Percentiles rank a stretch among this genome's conserved stretches.
Conservation (phyloP, 352 stramenopile genomes). For the Phytophthora tubulina region DNA sequence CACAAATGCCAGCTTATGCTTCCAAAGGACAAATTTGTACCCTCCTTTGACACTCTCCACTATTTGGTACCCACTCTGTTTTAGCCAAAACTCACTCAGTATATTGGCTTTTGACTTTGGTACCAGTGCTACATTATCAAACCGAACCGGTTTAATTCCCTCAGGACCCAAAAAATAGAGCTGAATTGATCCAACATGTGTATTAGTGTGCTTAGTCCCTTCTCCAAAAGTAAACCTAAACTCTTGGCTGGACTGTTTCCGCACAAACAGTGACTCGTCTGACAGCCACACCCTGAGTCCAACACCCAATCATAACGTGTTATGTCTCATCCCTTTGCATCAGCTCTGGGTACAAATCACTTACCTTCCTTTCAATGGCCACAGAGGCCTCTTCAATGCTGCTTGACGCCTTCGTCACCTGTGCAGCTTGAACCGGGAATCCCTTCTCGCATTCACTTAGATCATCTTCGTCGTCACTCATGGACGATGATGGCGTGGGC, state of each 20-base stretch:
- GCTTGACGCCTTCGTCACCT: background rate
- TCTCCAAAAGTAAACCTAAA: slow-evolving; percentile 27
- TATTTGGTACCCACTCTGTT: no score
- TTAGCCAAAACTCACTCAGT: slow-evolving; percentile 24
- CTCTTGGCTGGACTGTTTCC: background rate
- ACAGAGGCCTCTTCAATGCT: background rate
- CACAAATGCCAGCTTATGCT: no score
- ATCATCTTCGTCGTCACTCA: background rate
- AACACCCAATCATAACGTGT: slow-evolving; percentile 4
- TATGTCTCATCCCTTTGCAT: background rate
- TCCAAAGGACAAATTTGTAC: no score
- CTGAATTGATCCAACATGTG: slow-evolving; percentile 20
- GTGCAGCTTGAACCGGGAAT: background rate
- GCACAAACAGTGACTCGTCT: slow-evolving; percentile 7
- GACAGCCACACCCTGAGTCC: slow-evolving; percentile 15
- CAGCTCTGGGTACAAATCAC: background rate
- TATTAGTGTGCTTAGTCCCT: no score
- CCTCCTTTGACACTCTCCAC: no score
- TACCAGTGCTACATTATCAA: slow-evolving; percentile 20
- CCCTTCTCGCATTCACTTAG: background rate
- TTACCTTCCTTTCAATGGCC: slow-evolving; percentile 1
- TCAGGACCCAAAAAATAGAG: slow-evolving; percentile 14
- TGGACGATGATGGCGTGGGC: background rate
- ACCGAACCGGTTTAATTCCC: slow-evolving; percentile 12
- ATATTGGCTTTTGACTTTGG: slow-evolving; percentile 22